Conservation (phyloP, 371 early-diverging fungal species). For the Syncephalastrum racemosum region DNA sequence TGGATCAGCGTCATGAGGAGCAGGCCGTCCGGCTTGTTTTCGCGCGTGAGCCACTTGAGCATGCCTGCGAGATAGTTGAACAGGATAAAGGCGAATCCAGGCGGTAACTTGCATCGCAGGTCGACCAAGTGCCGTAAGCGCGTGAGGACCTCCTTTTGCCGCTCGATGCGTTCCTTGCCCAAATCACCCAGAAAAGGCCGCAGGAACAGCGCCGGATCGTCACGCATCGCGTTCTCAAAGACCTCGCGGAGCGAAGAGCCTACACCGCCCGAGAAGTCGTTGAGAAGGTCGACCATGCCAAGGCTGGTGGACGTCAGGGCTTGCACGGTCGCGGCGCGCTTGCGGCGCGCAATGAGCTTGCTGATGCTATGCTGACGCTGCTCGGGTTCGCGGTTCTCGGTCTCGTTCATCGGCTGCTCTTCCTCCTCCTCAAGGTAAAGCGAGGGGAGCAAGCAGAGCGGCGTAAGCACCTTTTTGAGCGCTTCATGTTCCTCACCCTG, state of each 20-base stretch:
- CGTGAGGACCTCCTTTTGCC: conserved; percentile 45
- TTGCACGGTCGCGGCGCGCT: conserved; percentile 47
- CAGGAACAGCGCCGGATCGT: conserved; percentile 61
- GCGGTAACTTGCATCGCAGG: conserved; percentile 55
- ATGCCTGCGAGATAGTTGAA: conserved; percentile 70
- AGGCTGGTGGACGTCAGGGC: conserved; percentile 50
- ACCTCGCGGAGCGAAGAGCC: conserved; percentile 46
- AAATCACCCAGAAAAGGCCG: conserved; percentile 56
- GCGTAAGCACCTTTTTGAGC: conserved; percentile 49
- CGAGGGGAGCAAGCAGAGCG: conserved; percentile 52
- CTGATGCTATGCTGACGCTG: conserved; percentile 18
- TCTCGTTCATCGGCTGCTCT: conserved; percentile 35
- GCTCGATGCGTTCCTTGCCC: conserved; percentile 39
- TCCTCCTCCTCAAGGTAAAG: conserved; percentile 57
- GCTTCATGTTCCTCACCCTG: conserved; percentile 54
- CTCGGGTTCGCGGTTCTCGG: conserved; percentile 12
- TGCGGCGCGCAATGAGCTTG: conserved; percentile 34
- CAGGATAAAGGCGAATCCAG: conserved; percentile 54
- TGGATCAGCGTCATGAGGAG: conserved; percentile 45
- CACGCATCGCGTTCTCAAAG: conserved; percentile 52
- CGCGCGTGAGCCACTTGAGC: conserved; percentile 59
- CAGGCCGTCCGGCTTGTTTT: conserved; percentile 46
- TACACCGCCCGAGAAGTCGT: conserved; percentile 51
- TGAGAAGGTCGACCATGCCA: conserved; percentile 53
- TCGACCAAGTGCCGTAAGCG: conserved; percentile 50